Conservation (phyloP, 805 yeast species). For the Tetrapisispora namnaoensis region DNA sequence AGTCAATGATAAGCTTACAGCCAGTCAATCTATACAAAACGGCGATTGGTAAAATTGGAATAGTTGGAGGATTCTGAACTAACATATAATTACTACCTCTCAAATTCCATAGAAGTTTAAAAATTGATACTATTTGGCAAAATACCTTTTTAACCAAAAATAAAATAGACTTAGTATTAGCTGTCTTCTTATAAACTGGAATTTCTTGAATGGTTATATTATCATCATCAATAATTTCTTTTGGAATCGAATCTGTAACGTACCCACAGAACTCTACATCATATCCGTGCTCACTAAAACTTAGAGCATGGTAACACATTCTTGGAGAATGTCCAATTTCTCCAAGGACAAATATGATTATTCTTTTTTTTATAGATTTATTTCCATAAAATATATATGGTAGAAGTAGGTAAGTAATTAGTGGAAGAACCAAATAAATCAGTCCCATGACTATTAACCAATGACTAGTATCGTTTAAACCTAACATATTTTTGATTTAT, state of each 20-base stretch:
- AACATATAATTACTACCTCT: conserved; percentile 59
- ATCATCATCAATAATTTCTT: conserved; percentile 39
- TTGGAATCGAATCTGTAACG: conserved; percentile 45
- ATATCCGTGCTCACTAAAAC: conserved; percentile 60
- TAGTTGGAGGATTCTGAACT: conserved; percentile 87
- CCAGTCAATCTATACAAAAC: conserved; percentile 46
- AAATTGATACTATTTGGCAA: conserved; percentile 42
- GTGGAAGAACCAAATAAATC: conserved; percentile 36
- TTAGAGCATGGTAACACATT: conserved; percentile 80
- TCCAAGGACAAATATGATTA: conserved; percentile 77
- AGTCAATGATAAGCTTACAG: conserved; percentile 69
- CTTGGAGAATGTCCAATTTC: conserved; percentile 94
- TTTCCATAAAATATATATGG: conserved; percentile 31
- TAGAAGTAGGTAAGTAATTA: conserved; percentile 25
- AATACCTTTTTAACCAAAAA: conserved; percentile 41
- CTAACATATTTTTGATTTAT: background rate
- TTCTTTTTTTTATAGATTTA: conserved; percentile 38
- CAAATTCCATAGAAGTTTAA: conserved; percentile 39
- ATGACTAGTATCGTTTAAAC: background rate
- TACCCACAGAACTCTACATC: conserved; percentile 83
- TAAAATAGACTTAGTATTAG: conserved; percentile 3
- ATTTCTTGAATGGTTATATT: conserved; percentile 42
- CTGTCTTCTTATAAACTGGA: conserved; percentile 3
- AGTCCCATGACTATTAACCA: conserved; percentile 28
- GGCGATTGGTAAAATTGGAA: conserved; percentile 66